Evolutionary conservation across 345 rosid species (phyloP), one percentile per base, ranked within the genome.

Genomic region (Abelmoschus esculentus): DNA sequence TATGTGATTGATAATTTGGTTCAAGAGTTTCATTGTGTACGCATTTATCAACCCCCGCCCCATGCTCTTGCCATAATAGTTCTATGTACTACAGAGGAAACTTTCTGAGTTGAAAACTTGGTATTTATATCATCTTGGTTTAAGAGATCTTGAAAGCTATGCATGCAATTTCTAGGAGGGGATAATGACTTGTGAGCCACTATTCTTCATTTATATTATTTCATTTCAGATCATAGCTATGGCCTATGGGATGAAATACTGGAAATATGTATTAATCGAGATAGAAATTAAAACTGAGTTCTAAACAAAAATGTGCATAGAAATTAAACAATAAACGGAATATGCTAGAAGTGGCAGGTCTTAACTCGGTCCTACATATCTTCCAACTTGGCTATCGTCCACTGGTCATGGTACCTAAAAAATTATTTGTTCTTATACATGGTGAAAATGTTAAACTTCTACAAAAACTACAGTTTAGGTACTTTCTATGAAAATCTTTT

Each of bases 1-100:
- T 90, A 88, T 31, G 17, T 47, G 9, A 70, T 22, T 77, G 19
- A 62, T 54, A 22, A 8, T 73, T 34, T 67, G 32, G 18, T 67
- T 47, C 17, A 69, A 66, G 5, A 40, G 52, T n/a, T 49, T 32
- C 10, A 38, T 6, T 38, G 42, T 36, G 42, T 7, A 3, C 42
- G 7, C 9, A 7, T 36, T 38, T 38, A 38, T 34, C 7, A 34
- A 34, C 38, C 3, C 38, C 38, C 38, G 0, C 38, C 38, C 38
- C 38, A 34, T 34, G 38, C 34, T 40, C 12, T n/a, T 52, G n/a
- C 49, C 32, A 40, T 70, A 29, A 29, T 29, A 29, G 32, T 29
- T 29, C 32, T 29, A 29, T 29, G 32, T 29, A 13, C 47, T 55
- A 54, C 4, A 28, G 13, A 50, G n/a, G 52, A 52, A 52, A 52